Base-by-base conservation (phyloP, 164 flowering plant species). In the grape (Vitis vinifera) region DNA sequence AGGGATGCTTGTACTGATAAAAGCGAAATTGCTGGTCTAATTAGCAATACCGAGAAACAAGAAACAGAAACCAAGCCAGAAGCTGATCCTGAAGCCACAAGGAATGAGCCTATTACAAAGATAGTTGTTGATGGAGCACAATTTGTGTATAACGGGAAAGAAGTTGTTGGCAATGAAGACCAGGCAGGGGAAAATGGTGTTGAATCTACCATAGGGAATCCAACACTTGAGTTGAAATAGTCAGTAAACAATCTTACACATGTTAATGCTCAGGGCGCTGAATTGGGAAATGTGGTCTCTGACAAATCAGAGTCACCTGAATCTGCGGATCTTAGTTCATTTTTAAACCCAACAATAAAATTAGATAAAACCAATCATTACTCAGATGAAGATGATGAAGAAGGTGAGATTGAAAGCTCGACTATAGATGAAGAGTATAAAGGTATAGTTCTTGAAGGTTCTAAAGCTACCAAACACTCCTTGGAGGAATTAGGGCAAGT, bases 401-500 rank as follows among this genome's bases (percentile, higher is more conserved):
- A 19, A 19, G 77, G 13, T 55, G 77, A 75, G 17, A 72, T 59
- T 66, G 90, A 87, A 51, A 85, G n/a, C 48, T 84, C 86, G 23
- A 19, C 23, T 19, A 19, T 19, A 19, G 23, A 19, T 19, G 23
- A 19, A 19, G 23, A 19, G 23, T 10, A 73, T 63, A 87, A 86
- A 10, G 85, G 78, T 55, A 61, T 84, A 73, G 61, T 84, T n/a
- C 77, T 85, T 78, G 91, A 79, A 69, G 83, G 83, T 71, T 86
- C 94, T 29, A 87, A 79, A 74, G 84, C 90, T 19, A 88, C 94
- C 57, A 80, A 79, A 70, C 80, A 79, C 70, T 85, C 90, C 62
- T 74, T 91, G 76, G 91, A 84, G 81, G 97, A 90, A 68, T 67
- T 93, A 79, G 94, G 77, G 60, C 83, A 68, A 47, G 89, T 74